phyloP scores from a whole-genome alignment of 1,284 basidiomycete species.

The Erythrobasidium hasegawianum region DNA sequence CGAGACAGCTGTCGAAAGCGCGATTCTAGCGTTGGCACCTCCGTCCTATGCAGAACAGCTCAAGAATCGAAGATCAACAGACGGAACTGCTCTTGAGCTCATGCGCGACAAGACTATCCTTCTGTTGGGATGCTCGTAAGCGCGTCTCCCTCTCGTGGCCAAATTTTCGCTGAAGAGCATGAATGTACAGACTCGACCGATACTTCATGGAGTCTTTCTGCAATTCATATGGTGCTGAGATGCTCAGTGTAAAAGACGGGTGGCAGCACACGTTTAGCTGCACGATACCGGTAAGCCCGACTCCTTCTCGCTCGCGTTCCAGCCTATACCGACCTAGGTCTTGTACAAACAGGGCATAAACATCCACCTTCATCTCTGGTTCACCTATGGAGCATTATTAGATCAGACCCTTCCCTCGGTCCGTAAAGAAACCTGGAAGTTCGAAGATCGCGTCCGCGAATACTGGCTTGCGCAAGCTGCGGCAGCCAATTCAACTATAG shows the following conservation, averaged over 20 bases:
- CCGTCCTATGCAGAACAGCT: neutral
- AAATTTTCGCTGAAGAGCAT: no score
- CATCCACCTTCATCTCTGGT: conserved; percentile 9
- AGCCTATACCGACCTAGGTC: no score
- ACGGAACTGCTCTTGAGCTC: neutral
- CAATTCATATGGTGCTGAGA: neutral
- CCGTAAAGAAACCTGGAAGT: neutral
- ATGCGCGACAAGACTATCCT: conserved; percentile 13
- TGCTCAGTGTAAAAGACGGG: neutral
- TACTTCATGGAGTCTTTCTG: neutral
- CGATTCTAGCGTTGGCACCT: neutral
- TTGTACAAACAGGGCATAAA: conserved; percentile 1
- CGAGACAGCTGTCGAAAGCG: neutral
- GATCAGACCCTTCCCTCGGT: neutral
- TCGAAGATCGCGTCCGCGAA: conserved; percentile 7
- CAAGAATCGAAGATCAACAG: neutral
- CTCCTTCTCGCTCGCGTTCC: no score
- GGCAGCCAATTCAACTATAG: neutral
- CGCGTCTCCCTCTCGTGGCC: no score
- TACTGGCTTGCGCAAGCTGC: conserved; percentile 5
- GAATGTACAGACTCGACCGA: neutral
- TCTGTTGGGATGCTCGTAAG: conserved; percentile 4
- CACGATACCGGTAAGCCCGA: neutral
- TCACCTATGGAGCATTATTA: conserved; percentile 5
- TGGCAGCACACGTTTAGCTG: conserved; percentile 11